Evolutionary conservation across 306 rosid species (phyloP).

Genomic region (Mimosa bimucronata): DNA sequence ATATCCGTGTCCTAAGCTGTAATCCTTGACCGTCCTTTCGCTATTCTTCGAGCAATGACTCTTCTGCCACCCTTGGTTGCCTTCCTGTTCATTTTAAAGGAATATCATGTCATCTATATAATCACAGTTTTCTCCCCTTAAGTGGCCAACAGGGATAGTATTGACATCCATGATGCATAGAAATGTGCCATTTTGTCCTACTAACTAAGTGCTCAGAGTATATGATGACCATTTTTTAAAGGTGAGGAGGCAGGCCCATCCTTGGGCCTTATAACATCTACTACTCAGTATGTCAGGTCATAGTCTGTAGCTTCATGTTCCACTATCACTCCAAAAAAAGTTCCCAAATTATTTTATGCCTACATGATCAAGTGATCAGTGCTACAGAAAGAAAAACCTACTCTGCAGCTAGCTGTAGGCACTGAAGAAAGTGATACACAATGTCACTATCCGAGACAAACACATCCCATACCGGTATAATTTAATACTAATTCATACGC

Average conservation of each 20-base stretch:
- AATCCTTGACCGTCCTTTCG: slow-evolving; percentile 65
- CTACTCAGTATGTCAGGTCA: background rate
- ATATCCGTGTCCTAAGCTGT: slow-evolving; percentile 54
- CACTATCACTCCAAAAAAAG: background rate
- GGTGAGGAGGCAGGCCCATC: background rate
- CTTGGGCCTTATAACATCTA: background rate
- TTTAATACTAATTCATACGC: background rate
- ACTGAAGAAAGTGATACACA: background rate
- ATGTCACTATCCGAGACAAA: background rate
- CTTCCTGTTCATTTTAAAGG: slow-evolving; percentile 54
- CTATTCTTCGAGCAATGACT: slow-evolving; percentile 77
- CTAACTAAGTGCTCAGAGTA: background rate
- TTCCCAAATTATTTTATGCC: background rate
- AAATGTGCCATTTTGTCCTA: slow-evolving; percentile 21
- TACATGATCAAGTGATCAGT: background rate
- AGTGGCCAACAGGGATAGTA: slow-evolving; percentile 41
- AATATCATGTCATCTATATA: slow-evolving; percentile 21
- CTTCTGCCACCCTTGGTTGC: slow-evolving; percentile 72
- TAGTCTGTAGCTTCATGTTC: background rate
- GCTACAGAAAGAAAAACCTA: background rate
- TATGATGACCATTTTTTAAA: background rate
- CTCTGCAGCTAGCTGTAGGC: background rate
- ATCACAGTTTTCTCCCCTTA: background rate
- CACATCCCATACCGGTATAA: background rate
- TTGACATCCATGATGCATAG: background rate